These are phyloP conservation scores for Cadophora luteo-olivacea DNA, from an alignment of 2,329 filamentous ascomycete species.

Conservation along the genomic window DNA sequence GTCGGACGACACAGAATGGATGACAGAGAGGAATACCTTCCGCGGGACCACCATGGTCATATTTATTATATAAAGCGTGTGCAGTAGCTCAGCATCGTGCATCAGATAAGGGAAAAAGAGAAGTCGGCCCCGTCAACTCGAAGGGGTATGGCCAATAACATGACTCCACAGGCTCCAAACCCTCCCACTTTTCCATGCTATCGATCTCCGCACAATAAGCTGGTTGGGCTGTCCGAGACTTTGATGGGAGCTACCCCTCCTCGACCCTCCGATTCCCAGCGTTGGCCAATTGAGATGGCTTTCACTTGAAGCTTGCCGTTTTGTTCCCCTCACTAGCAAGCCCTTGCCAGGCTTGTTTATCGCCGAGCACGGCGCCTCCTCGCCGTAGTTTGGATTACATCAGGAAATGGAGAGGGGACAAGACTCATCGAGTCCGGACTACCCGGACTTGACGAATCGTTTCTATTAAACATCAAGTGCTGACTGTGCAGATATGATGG, in stretches of 20 bases:
- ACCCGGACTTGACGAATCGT: background rate
- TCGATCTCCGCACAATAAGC: background rate
- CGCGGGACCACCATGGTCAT: background rate
- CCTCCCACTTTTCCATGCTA: constrained; percentile 8
- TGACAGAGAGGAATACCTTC: background rate
- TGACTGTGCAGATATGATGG: background rate
- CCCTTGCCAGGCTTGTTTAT: constrained; percentile 8
- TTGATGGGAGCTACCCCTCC: background rate
- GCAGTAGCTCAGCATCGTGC: constrained; percentile 10
- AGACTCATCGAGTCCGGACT: background rate
- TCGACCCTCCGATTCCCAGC: background rate
- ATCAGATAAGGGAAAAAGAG: constrained; percentile 7
- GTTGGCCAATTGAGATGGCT: background rate
- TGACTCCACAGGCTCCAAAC: background rate
- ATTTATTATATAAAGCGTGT: constrained; percentile 2
- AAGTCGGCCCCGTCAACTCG: constrained; percentile 1
- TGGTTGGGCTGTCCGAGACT: background rate
- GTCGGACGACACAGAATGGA: background rate
- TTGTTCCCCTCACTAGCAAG: constrained; percentile 7
- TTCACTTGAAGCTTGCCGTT: background rate
- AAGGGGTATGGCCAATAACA: background rate
- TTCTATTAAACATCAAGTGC: background rate
- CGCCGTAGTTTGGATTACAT: background rate
- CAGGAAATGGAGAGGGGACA: background rate
- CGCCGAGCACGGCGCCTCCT: constrained; percentile 2